These are phyloP conservation scores for Amphibolis antarctica DNA, from an alignment of 106 monocot genomes.

Conservation along the genomic window DNA sequence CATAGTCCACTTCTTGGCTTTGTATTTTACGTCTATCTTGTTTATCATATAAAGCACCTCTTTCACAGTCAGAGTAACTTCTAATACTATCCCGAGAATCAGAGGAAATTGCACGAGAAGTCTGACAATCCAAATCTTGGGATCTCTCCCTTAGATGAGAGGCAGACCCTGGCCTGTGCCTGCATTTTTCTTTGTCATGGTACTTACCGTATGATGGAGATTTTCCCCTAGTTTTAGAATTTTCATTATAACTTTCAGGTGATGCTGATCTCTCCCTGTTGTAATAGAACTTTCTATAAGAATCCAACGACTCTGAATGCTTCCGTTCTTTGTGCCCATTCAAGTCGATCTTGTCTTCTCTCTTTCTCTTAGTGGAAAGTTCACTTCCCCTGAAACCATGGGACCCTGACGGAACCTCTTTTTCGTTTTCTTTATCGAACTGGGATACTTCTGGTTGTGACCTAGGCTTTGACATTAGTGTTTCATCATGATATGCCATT, in stretches of 20 bases:
- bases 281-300: constrained; percentile 2
- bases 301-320: constrained; percentile 9
- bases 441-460: not conserved
- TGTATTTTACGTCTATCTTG: constrained; percentile 10
- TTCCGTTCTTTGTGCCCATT: constrained; percentile 12
- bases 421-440: constrained; percentile 1
- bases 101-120: constrained; percentile 4
- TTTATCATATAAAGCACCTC: constrained; percentile 5
- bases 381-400: constrained; percentile 16
- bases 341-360: constrained; percentile 19
- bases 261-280: constrained; percentile 14
- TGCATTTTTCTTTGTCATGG: constrained; percentile 11
- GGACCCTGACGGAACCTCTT: constrained; percentile 16
- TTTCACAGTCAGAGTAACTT: constrained; percentile 16
- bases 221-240: not conserved
- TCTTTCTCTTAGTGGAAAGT: constrained; percentile 12
- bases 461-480: not conserved
- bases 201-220: constrained; percentile 21
- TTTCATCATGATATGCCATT: not conserved
- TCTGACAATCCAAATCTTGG: constrained; percentile 1
- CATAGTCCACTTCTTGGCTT: constrained; percentile 13
- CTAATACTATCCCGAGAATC: constrained; percentile 9
- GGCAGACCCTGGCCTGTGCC: constrained; percentile 20
- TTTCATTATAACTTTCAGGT: constrained; percentile 18
- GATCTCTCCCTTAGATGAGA: constrained; percentile 17